Evolutionary conservation across 805 yeast genomes (phyloP), one percentile per base, ranked within the genome.

Genomic region (Myxozyma mucilagina): DNA sequence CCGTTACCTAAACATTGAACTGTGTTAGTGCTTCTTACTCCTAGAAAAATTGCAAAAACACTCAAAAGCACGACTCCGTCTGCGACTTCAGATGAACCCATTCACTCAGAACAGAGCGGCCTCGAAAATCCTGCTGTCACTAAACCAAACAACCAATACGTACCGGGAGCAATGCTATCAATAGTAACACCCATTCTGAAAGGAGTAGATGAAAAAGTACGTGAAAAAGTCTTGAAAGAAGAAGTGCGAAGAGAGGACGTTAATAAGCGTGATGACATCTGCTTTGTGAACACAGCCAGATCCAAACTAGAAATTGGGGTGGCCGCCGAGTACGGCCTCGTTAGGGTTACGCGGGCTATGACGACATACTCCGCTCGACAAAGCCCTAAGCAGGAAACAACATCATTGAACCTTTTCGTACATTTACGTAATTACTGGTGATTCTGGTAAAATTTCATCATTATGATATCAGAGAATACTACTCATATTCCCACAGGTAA

Each of bases 1-100:
- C 94, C 96, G 76, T 93, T 97, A 76, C 97, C 91, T 51, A 72
- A 57, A 47, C 13, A n/a, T 7, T 18, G 7, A 20, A 10, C 29
- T 34, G n/a, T 16, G 24, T 32, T 43, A 43, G 47, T 11, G 29
- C 29, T 24, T 24, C 29, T 24, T 24, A 24, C 29, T 24, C 4
- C 4, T 24, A 4, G 29, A 3, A 4, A 24, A 24, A 24, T 24
- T 4, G 29, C 29, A 24, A 4, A 24, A 24, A 24, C 29, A 3
- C 29, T 24, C 29, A 24, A 24, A 24, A 24, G 29, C 29, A 24
- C 29, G 29, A 24, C 29, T 24, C 29, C 29, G 4, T 24, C 29
- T 24, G 29, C 29, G 29, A 24, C 2, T 24, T 24, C 29, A 24
- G 29, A 24, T 24, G 43, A 10, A 13, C 34, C 11, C 18, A 31